phyloP scores from a whole-genome alignment of 2,329 filamentous ascomycete species.

The Fusarium zealandicum region DNA sequence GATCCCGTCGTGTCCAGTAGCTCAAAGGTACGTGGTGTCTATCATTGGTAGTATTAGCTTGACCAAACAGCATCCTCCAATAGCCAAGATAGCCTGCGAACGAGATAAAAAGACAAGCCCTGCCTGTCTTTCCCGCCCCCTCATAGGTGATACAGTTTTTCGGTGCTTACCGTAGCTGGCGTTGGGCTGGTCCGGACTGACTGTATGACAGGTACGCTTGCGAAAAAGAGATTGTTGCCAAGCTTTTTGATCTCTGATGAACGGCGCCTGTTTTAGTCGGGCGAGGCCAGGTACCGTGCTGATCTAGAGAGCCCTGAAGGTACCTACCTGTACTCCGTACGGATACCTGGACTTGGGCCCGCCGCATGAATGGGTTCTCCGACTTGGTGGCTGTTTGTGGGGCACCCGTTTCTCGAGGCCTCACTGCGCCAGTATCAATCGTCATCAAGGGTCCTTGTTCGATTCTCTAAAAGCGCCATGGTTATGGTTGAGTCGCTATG shows the following conservation, averaged over 20 bases:
- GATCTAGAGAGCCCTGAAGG: background rate
- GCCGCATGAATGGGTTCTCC: too few species aligned
- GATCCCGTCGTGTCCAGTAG: conserved; percentile 1
- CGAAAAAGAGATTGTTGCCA: conserved; percentile 4
- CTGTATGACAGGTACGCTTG: background rate
- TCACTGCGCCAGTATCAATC: conserved; percentile 12
- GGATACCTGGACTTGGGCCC: background rate
- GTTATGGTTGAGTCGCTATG: background rate
- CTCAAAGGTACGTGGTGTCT: background rate
- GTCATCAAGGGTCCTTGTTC: conserved; percentile 1
- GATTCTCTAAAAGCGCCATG: background rate
- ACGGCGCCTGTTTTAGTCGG: background rate
- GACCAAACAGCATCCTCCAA: conserved; percentile 13
- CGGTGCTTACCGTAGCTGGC: conserved; percentile 1
- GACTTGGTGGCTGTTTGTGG: conserved; percentile 13
- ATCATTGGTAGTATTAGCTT: conserved; percentile 23
- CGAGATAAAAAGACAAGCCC: conserved; percentile 22
- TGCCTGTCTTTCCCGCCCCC: conserved; percentile 1
- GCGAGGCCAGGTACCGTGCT: background rate
- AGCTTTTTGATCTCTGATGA: background rate
- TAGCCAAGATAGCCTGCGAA: conserved; percentile 3
- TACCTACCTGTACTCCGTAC: background rate
- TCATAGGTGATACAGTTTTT: conserved; percentile 3
- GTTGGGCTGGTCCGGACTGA: background rate
- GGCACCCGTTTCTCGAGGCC: conserved; percentile 15